A percentile compares a stretch with the other conserved stretches of the same genome.
phyloP scores from a whole-genome alignment of 208 protist species.

The Trypanosoma avium region DNA sequence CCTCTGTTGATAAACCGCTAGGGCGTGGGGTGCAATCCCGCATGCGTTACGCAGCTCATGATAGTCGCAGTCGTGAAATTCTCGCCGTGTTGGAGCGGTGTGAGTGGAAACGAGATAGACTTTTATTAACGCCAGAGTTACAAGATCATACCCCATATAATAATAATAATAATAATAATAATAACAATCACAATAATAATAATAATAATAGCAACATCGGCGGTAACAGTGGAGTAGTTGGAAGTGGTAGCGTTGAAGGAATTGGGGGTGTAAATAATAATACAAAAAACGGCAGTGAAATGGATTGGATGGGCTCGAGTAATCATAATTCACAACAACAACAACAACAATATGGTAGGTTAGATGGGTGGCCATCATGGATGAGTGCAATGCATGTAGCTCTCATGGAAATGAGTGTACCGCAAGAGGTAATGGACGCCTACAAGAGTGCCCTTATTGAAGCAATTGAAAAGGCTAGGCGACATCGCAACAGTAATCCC shows the following conservation, averaged over 20 bases:
- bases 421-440: slow-evolving; percentile 44
- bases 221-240: too few species aligned
- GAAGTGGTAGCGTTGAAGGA: not conserved
- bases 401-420: slow-evolving; percentile 68
- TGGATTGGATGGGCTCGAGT: not conserved
- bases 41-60: slow-evolving; percentile 35
- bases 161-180: slow-evolving; percentile 6
- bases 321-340: slow-evolving; percentile 12
- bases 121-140: slow-evolving; percentile 47
- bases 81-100: slow-evolving; percentile 58
- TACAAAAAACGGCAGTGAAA: slow-evolving; percentile 1
- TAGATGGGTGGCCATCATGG: slow-evolving; percentile 41
- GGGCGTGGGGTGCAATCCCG: slow-evolving; percentile 32
- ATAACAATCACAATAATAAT: slow-evolving; percentile 13
- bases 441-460: slow-evolving; percentile 43
- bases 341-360: too few species aligned
- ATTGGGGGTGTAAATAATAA: not conserved
- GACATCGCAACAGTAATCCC: slow-evolving; percentile 22
- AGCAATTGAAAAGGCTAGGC: slow-evolving; percentile 34
- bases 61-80: slow-evolving; percentile 34
- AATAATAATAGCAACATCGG: not conserved
- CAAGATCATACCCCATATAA: slow-evolving; percentile 11
- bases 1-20: slow-evolving; percentile 27
- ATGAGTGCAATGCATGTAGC: slow-evolving; percentile 65
- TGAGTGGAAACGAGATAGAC: slow-evolving; percentile 55